Evolutionary conservation across 441 rosid species (phyloP).

Genomic region (Pelargonium australe): DNA sequence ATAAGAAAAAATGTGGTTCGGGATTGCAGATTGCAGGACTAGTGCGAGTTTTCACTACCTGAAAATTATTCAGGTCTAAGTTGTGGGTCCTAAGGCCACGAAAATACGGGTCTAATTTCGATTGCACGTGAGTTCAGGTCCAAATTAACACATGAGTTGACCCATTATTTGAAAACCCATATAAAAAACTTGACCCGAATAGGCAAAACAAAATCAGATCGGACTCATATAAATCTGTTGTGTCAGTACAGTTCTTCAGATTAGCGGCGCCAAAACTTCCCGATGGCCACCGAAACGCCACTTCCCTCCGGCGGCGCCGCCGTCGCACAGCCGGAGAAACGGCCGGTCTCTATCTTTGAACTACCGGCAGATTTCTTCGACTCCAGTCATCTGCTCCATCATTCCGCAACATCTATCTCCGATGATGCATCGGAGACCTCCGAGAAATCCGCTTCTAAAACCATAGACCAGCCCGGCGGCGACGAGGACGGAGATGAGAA

Average conservation of each 20-base stretch:
- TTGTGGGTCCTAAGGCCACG: no score
- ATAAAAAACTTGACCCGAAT: no score
- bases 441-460: constrained; percentile 18
- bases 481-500: constrained; percentile 25
- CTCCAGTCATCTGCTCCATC: constrained; percentile 47
- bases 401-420: constrained; percentile 34
- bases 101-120: no score
- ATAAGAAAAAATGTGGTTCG: no score
- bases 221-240: neutral
- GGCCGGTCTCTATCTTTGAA: constrained; percentile 60
- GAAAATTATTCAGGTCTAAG: no score
- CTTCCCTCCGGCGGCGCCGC: constrained; percentile 10
- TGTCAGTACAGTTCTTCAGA: neutral
- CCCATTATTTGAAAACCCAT: no score
- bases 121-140: no score
- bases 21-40: no score
- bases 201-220: neutral
- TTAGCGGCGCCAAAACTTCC: neutral
- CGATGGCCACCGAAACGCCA: neutral
- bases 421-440: constrained; percentile 19
- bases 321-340: constrained; percentile 27
- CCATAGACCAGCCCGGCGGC: constrained; percentile 21
- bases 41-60: no score
- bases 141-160: no score
- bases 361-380: constrained; percentile 54